Evolutionary conservation across 768 basidiomycete species (phyloP).

Genomic region (Kwoniella heveanensis): DNA sequence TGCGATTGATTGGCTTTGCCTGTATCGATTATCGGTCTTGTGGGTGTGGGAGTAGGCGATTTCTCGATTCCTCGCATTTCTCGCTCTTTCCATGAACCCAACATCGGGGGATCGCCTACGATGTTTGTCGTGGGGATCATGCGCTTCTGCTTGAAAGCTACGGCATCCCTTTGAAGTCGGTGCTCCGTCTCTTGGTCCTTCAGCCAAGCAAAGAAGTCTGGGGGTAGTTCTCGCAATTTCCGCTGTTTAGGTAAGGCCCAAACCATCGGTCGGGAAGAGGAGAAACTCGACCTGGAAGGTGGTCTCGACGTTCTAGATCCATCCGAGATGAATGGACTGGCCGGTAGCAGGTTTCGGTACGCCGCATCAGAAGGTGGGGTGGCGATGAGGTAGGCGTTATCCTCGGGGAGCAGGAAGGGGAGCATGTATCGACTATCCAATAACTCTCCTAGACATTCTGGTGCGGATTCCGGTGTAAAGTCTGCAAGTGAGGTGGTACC

Average conservation of each 20-base stretch:
- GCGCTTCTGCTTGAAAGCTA: slow-evolving; percentile 8
- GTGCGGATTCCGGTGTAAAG: slow-evolving; percentile 77
- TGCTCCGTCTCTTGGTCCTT: slow-evolving; percentile 34
- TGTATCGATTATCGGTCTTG: slow-evolving; percentile 18
- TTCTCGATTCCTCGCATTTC: neutral
- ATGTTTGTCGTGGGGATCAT: neutral
- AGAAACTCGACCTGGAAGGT: slow-evolving; percentile 44
- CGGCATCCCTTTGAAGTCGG: slow-evolving; percentile 10
- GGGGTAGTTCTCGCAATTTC: slow-evolving; percentile 39
- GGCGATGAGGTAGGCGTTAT: slow-evolving; percentile 72
- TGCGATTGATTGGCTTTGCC: slow-evolving; percentile 8
- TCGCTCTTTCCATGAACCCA: slow-evolving; percentile 2
- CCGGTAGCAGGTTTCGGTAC: slow-evolving; percentile 30
- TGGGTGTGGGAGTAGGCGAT: slow-evolving; percentile 19
- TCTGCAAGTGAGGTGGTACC: slow-evolving; percentile 64
- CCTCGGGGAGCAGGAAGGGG: slow-evolving; percentile 75
- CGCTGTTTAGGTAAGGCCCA: slow-evolving; percentile 33
- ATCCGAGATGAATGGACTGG: slow-evolving; percentile 37
- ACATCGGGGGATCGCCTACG: neutral
- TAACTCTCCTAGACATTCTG: slow-evolving; percentile 83
- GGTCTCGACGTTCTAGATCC: slow-evolving; percentile 30
- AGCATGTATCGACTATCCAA: slow-evolving; percentile 93
- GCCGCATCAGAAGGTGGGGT: slow-evolving; percentile 45
- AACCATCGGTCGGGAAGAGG: slow-evolving; percentile 45
- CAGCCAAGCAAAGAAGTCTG: slow-evolving; percentile 54